Percentiles rank a stretch among this genome's conserved stretches.
These are phyloP conservation scores for Globisporangium acanthophoron DNA, from an alignment of 352 stramenopile genomes.

Conservation along the genomic window DNA sequence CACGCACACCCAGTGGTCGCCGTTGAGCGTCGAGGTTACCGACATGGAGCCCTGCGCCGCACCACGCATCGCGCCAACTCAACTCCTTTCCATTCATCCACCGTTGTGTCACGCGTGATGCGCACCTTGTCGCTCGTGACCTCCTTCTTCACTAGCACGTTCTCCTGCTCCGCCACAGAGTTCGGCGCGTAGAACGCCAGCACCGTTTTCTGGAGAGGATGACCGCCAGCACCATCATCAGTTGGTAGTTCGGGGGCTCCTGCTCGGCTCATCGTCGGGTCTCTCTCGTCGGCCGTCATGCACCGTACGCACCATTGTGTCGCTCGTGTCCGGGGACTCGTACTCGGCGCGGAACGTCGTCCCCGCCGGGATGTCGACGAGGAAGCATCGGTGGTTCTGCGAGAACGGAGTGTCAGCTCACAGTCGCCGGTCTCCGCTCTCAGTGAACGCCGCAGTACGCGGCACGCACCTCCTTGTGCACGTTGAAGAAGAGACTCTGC, in stretches of 20 bases:
- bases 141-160: conserved; percentile 53
- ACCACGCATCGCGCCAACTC: too few relatives aligned
- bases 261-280: too few relatives aligned
- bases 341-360: conserved; percentile 80
- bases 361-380: conserved; percentile 67
- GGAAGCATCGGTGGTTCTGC: conserved; percentile 72
- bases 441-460: too few relatives aligned
- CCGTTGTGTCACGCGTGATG: not conserved
- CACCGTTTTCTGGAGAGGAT: conserved; percentile 40
- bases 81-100: too few relatives aligned
- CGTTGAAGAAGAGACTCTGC: conserved; percentile 58
- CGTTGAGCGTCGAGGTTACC: conserved; percentile 60
- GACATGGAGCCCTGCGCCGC: conserved; percentile 45
- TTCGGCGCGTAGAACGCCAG: conserved; percentile 58
- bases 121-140: conserved; percentile 47
- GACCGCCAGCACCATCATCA: not conserved
- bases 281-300: not conserved
- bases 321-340: conserved; percentile 78
- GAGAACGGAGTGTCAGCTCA: not conserved
- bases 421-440: not conserved
- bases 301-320: conserved; percentile 44
- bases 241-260: too few relatives aligned
- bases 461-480: conserved; percentile 38
- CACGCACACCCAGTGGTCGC: conserved; percentile 71
- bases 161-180: conserved; percentile 28